Evolutionary conservation across 768 basidiomycete genomes (phyloP).

Genomic region (Cyathus striatus): DNA sequence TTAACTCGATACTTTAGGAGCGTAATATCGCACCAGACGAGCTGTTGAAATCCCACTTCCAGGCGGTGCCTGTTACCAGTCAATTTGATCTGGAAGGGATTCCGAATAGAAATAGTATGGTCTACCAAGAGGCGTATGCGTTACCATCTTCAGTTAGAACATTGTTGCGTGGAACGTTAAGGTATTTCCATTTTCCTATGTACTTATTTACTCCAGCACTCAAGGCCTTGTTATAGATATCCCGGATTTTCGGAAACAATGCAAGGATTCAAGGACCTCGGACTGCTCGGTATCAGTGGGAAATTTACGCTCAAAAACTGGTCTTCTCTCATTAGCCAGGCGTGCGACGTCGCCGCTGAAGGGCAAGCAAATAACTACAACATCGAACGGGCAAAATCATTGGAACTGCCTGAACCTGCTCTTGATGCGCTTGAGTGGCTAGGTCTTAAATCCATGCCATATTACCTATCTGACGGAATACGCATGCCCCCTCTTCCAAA

Average conservation of each 20-base stretch:
- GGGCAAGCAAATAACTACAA: conserved; percentile 2
- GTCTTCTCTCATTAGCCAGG: conserved; percentile 25
- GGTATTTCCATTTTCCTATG: conserved; percentile 23
- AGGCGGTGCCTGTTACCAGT: conserved; percentile 58
- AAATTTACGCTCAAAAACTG: conserved; percentile 34
- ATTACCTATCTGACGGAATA: neutral
- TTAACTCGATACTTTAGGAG: no score
- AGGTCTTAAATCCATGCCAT: conserved; percentile 14
- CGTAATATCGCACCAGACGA: neutral
- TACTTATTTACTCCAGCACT: neutral
- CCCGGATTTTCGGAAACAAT: conserved; percentile 77
- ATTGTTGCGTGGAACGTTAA: conserved; percentile 79
- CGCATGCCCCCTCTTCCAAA: conserved; percentile 40
- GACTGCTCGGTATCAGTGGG: conserved; percentile 49
- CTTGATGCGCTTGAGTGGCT: conserved; percentile 49
- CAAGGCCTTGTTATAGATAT: conserved; percentile 44
- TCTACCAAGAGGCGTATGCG: conserved; percentile 64
- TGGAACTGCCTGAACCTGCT: conserved; percentile 16
- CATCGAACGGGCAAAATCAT: neutral
- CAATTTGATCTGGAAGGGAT: conserved; percentile 74
- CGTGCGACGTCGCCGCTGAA: conserved; percentile 14
- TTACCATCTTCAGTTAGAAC: conserved; percentile 47
- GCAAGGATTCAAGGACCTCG: conserved; percentile 65
- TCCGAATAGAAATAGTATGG: conserved; percentile 78
- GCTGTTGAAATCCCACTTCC: conserved; percentile 56